phyloP scores from a whole-genome alignment of 1,284 basidiomycete species.

The Cutaneotrichosporon spelunceum region DNA sequence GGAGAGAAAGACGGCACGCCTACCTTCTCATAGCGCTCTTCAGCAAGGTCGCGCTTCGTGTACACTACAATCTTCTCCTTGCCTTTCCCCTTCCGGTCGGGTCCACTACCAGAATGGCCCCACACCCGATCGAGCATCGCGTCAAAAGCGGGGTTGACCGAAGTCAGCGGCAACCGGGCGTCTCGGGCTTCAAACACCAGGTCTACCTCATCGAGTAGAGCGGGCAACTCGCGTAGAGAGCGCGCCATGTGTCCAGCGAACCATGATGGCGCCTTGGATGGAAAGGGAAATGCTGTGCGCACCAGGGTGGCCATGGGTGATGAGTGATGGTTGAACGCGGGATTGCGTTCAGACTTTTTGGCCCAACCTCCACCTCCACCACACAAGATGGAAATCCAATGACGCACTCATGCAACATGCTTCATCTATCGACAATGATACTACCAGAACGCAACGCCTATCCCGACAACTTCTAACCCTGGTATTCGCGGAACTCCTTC shows the following conservation, averaged over 20 bases:
- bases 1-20: constrained; percentile 27
- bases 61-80: constrained; percentile 84
- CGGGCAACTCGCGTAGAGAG: constrained; percentile 73
- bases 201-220: constrained; percentile 73
- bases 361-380: background rate
- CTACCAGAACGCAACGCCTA: background rate
- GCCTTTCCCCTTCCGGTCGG: constrained; percentile 24
- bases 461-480: constrained; percentile 22
- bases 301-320: constrained; percentile 1
- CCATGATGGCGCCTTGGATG: constrained; percentile 73
- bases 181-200: constrained; percentile 94
- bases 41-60: constrained; percentile 89
- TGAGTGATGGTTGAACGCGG: background rate
- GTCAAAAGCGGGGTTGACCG: constrained; percentile 86
- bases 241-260: constrained; percentile 95
- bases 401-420: constrained; percentile 6
- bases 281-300: constrained; percentile 49
- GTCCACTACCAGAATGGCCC: constrained; percentile 41
- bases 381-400: too few relatives aligned
- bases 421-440: constrained; percentile 8
- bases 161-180: constrained; percentile 85
- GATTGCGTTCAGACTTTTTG: constrained; percentile 2
- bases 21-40: constrained; percentile 78
- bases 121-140: constrained; percentile 51
- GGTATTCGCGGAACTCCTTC: constrained; percentile 46